Base-by-base conservation (phyloP, 148 eudicot genomes). In the Pharnaceum exiguum region DNA sequence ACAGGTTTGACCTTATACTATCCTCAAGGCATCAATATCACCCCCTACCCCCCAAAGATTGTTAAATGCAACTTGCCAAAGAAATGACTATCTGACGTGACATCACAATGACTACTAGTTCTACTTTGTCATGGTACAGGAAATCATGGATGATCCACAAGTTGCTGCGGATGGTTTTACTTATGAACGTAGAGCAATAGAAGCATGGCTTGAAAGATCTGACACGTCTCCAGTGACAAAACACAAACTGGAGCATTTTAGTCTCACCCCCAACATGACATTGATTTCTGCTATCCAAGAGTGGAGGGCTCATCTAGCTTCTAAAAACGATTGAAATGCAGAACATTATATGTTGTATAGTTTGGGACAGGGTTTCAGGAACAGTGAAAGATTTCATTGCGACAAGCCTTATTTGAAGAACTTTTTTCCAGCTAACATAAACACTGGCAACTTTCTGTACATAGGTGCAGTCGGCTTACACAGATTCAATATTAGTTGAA, bases 111-210 rank as follows among this genome's bases (percentile, higher is more conserved):
- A n/a, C n/a, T n/a, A n/a, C n/a, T n/a, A n/a, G n/a, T n/a, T 31
- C 5, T 17, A 2, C 9, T 21, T 15, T 44, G 23, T 22, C 19
- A n/a, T 40, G 43, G 25, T 71, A 59, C 72, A 91, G 97, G 96
- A 82, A 55, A 60, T 85, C 11, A 91, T 91, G 97, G 79, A 77
- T 18, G 91, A 87, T 67, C 97, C 97, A 18, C 68, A 82, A 37
- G 73, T 90, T 36, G 97, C 97, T 25, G 80, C 89, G 27, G 97
- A 90, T 72, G 95, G 97, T 43, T 87, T 76, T 61, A 78, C 95
- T 15, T 90, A 90, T 24, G 97, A 90, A 71, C 82, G 77, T n/a
- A 77, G 75, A 59, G 97, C 97, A 23, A 90, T 90, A 64, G 77
- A 75, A 52, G 70, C 69, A 49, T 90, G 97, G 97, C 73, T 90